A percentile compares a stretch with the other conserved stretches of the same genome.
Conservation (phyloP, 176 grass and related monocot genomes). For the Rhipidocladum racemiflorum region DNA sequence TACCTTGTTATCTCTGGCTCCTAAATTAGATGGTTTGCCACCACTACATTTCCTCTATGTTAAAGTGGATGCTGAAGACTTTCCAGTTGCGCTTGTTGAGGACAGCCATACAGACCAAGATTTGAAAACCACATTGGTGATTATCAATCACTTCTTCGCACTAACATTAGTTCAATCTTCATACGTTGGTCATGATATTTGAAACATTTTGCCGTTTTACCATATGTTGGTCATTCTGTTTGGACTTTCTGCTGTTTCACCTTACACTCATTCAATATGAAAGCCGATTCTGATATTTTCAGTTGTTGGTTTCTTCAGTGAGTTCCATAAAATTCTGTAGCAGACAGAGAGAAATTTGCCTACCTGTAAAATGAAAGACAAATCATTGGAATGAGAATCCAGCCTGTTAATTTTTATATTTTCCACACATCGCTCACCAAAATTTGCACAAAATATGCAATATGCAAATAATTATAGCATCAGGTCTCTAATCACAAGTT, state of each 20-base stretch:
- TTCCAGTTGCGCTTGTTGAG: conserved; percentile 44
- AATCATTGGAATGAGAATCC: not conserved
- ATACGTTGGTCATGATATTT: conserved; percentile 11
- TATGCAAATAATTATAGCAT: conserved; percentile 4
- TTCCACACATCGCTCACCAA: not conserved
- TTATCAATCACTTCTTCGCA: conserved; percentile 9
- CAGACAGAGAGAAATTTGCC: not conserved
- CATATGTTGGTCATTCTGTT: conserved; percentile 11
- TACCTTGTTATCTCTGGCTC: conserved; percentile 50
- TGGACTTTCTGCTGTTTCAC: conserved; percentile 6
- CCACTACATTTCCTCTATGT: conserved; percentile 71
- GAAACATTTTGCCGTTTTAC: conserved; percentile 17
- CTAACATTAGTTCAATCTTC: conserved; percentile 12
- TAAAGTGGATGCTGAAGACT: conserved; percentile 37
- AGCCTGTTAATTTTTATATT: not conserved
- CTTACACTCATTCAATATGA: not conserved
- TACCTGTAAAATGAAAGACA: not conserved
- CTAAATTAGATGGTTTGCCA: conserved; percentile 62
- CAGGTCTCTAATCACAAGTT: not conserved
- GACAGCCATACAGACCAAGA: conserved; percentile 41
- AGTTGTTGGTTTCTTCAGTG: not conserved
- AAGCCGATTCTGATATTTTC: not conserved
- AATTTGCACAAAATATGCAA: conserved; percentile 17
- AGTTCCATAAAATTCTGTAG: not conserved
- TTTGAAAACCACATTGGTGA: conserved; percentile 49